Conservation (phyloP, 2,329 filamentous ascomycete species). For the Nakataea oryzae region DNA sequence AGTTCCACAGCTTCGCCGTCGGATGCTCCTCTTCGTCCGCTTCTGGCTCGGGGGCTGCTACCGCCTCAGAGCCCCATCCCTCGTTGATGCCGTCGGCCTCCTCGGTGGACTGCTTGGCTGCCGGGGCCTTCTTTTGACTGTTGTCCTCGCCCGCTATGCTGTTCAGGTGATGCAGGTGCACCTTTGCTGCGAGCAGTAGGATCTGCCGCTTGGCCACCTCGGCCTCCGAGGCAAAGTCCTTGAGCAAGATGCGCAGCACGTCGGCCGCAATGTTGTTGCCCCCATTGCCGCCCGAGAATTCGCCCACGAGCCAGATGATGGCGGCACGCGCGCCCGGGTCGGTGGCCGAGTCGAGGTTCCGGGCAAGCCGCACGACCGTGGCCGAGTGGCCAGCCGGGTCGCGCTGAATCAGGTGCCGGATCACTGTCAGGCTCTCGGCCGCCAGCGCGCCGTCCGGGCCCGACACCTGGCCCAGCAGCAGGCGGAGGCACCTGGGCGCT, state of each 20-base stretch:
- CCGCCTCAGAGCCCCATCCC: neutral
- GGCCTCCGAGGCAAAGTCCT: slow-evolving; percentile 73
- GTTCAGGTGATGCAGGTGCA: slow-evolving; percentile 83
- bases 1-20: slow-evolving; percentile 71
- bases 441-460: slow-evolving; percentile 80
- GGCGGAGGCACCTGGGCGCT: slow-evolving; percentile 66
- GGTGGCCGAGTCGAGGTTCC: slow-evolving; percentile 79
- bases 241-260: slow-evolving; percentile 77
- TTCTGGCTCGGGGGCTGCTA: slow-evolving; percentile 13
- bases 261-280: slow-evolving; percentile 89
- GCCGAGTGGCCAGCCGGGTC: slow-evolving; percentile 69
- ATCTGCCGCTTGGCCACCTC: slow-evolving; percentile 87
- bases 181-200: slow-evolving; percentile 85
- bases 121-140: neutral
- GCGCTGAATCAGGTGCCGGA: slow-evolving; percentile 90
- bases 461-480: slow-evolving; percentile 79
- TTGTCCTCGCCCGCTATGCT: slow-evolving; percentile 5
- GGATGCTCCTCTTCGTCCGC: slow-evolving; percentile 44
- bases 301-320: slow-evolving; percentile 95
- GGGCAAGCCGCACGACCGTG: slow-evolving; percentile 81
- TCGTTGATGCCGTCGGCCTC: neutral
- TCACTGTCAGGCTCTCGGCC: slow-evolving; percentile 87
- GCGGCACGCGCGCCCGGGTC: slow-evolving; percentile 84
- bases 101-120: neutral
- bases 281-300: slow-evolving; percentile 72